Percentiles rank a stretch among this genome's conserved stretches.
Conservation (phyloP, 345 rosid genomes). For the Gossypium arboreum region DNA sequence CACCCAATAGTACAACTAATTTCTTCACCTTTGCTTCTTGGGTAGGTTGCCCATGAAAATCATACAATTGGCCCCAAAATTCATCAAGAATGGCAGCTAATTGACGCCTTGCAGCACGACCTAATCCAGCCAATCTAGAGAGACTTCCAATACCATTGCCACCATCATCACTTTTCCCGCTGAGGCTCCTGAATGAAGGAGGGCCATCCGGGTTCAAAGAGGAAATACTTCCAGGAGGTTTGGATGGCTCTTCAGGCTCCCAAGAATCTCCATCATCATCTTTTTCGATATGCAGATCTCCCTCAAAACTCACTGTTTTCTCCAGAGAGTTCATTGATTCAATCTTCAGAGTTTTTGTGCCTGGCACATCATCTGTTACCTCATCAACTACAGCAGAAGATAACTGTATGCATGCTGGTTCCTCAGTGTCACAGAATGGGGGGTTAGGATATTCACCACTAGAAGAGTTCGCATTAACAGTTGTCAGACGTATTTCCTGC, state of each 20-base stretch:
- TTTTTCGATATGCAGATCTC: slow-evolving; percentile 40
- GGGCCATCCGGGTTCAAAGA: slow-evolving; percentile 64
- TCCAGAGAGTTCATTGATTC: slow-evolving; percentile 41
- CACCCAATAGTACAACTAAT: slow-evolving; percentile 50
- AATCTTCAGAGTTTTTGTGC: slow-evolving; percentile 32
- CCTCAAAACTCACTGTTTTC: slow-evolving; percentile 51
- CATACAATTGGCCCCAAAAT: slow-evolving; percentile 91
- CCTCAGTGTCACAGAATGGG: background rate
- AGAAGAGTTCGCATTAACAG: slow-evolving; percentile 41
- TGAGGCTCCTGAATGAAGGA: slow-evolving; percentile 73
- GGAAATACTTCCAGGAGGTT: slow-evolving; percentile 43
- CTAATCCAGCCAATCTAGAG: slow-evolving; percentile 88
- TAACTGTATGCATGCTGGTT: background rate
- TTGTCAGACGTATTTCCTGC: slow-evolving; percentile 38
- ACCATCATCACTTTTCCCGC: slow-evolving; percentile 74
- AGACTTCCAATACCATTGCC: slow-evolving; percentile 89
- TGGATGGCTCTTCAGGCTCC: slow-evolving; percentile 65
- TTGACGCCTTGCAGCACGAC: slow-evolving; percentile 93
- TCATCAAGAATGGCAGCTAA: slow-evolving; percentile 70
- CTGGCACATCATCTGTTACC: slow-evolving; percentile 35
- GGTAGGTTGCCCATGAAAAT: slow-evolving; percentile 69
- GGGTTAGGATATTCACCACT: slow-evolving; percentile 28
- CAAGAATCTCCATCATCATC: slow-evolving; percentile 56
- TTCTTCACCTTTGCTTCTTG: slow-evolving; percentile 64
- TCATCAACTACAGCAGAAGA: slow-evolving; percentile 28